phyloP scores from a whole-genome alignment of 2,329 filamentous ascomycete species.

The Cadophora malorum region DNA sequence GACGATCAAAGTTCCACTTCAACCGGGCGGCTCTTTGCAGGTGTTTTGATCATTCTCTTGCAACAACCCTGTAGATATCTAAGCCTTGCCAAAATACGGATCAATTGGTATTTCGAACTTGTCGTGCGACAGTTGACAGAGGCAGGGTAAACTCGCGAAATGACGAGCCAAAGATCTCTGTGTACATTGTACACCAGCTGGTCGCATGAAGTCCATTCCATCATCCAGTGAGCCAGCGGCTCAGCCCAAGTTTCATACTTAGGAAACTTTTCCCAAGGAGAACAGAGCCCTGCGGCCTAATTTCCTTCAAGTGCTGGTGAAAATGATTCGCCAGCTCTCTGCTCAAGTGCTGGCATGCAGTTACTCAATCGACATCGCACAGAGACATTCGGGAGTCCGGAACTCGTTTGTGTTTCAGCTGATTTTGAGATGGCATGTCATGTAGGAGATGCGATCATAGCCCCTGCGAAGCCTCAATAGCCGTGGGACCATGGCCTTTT shows the following conservation, averaged over 20 bases:
- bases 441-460: constrained; percentile 20
- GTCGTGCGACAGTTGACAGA: constrained; percentile 3
- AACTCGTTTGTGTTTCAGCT: constrained; percentile 20
- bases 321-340: neutral
- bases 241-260: constrained; percentile 7
- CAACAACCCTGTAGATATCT: neutral
- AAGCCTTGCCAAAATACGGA: constrained; percentile 11
- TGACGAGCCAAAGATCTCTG: neutral
- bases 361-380: neutral
- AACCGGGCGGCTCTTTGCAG: constrained; percentile 19
- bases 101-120: constrained; percentile 2
- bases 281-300: constrained; percentile 12
- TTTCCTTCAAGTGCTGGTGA: neutral
- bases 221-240: neutral
- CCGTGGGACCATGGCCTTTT: constrained; percentile 3
- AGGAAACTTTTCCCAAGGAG: neutral
- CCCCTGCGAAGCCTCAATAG: constrained; percentile 26
- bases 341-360: neutral
- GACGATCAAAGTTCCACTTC: constrained; percentile 1
- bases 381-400: neutral
- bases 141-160: neutral
- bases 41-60: neutral
- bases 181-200: neutral
- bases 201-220: neutral
- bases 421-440: constrained; percentile 15